These are phyloP conservation scores for Aspergillus biplanus DNA, from an alignment of 495 filamentous ascomycete species.

Conservation along the genomic window DNA sequence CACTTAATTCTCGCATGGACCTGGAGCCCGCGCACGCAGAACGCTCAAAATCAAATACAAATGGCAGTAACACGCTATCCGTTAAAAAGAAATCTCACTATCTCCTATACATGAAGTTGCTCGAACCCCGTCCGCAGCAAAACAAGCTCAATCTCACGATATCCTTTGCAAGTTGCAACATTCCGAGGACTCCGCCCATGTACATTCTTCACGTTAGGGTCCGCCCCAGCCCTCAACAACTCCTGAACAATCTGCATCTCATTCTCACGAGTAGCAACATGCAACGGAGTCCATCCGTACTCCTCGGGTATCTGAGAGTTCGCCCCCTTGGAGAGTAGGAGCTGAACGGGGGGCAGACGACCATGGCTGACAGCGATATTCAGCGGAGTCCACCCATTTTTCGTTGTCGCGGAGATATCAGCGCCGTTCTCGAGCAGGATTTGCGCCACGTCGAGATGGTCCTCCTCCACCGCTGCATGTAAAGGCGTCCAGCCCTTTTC, in stretches of 20 bases:
- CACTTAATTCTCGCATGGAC: no score
- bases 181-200: no score
- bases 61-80: no score
- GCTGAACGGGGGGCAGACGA: neutral
- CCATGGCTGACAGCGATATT: neutral
- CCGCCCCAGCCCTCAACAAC: slow-evolving; percentile 2
- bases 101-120: no score
- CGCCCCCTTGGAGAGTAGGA: neutral
- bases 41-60: no score
- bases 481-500: slow-evolving; percentile 1
- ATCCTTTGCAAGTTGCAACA: no score
- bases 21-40: no score
- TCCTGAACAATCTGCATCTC: neutral
- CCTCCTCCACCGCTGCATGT: slow-evolving; percentile 5
- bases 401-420: neutral
- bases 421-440: slow-evolving; percentile 5
- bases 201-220: neutral
- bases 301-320: neutral
- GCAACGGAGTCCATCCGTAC: neutral
- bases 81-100: no score
- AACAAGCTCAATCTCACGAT: no score
- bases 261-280: neutral
- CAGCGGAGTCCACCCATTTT: slow-evolving; percentile 1
- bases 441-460: slow-evolving; percentile 4
- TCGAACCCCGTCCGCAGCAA: no score